Evolutionary conservation across 169 alveolate species (phyloP), one percentile per base, ranked within the genome.

Genomic region (Plasmodium cynomolgi): DNA sequence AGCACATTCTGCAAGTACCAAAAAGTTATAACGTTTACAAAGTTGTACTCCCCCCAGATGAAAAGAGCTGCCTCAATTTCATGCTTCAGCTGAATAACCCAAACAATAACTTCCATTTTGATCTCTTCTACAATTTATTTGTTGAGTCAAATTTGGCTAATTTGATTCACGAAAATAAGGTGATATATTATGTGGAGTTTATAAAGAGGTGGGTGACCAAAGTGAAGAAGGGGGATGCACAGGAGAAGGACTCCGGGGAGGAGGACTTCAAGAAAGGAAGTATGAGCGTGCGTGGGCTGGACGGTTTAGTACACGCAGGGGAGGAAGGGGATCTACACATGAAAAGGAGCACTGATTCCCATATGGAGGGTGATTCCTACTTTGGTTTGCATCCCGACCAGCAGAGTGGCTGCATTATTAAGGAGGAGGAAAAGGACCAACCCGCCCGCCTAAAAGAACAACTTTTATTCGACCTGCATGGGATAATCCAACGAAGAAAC

Each of bases 111-210:
- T 90, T 80, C 37, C 94, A 90, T 31, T 80, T 90, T 6, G 33
- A 62, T 4, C 50, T 90, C 68, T 90, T 90, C 82, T 90, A 58
- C 83, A 81, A 90, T 29, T 33, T 58, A 29, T 90, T 58, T 80
- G 50, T 90, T 26, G 75, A 90, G 73, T n/a, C 13, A 23, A 90
- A 90, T 34, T 39, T 90, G 26, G 13, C 17, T 8, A 54, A 90
- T 39, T 26, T 90, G 9, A 37, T 90, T 13, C 88, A 90, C 83
- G 94, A 90, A n/a, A 90, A 90, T 54, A 90, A 62, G 33, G 44
- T 80, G 79, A 44, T 90, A 15, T 90, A 90, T 41, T 90, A 90
- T 33, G 50, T 90, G 20, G 94, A 90, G 50, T 90, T 29, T 58
- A 41, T 80, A 26, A 80, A 39, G 54, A 80, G 34, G 71, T 13